phyloP scores from a whole-genome alignment of 352 stramenopile species.

The Chloridella minuta region DNA sequence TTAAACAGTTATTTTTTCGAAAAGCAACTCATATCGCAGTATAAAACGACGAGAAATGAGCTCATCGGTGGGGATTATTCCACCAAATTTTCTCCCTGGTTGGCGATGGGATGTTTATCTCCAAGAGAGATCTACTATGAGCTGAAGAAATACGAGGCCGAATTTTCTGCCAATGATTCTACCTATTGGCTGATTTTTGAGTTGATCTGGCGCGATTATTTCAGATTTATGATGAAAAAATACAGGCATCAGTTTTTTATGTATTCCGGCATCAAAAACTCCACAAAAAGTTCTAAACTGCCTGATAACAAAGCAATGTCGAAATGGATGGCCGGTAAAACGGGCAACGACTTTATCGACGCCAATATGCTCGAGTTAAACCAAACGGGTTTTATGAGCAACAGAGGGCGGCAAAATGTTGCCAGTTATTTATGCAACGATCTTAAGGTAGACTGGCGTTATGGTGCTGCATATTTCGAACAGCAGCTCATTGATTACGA shows the following conservation, averaged over 20 bases:
- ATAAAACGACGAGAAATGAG: conserved; percentile 31
- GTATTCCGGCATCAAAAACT: too few species aligned
- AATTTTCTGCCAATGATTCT: conserved; percentile 25
- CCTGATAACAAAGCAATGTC: not conserved
- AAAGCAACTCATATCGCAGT: too few species aligned
- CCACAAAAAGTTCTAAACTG: not conserved
- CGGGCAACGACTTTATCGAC: conserved; percentile 45
- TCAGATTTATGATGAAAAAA: conserved; percentile 25
- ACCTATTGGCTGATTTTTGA: conserved; percentile 54
- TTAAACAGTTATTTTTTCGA: too few species aligned
- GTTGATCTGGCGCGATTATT: conserved; percentile 40
- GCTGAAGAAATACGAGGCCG: conserved; percentile 32
- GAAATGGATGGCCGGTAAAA: conserved; percentile 39
- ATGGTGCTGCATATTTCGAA: conserved; percentile 44
- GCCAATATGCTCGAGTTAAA: conserved; percentile 51
- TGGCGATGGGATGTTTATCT: conserved; percentile 38
- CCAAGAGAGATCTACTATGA: conserved; percentile 32
- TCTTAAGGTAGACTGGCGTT: conserved; percentile 44
- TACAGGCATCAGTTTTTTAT: not conserved
- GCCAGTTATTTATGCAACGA: conserved; percentile 36
- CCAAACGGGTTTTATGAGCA: conserved; percentile 48
- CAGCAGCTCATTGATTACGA: conserved; percentile 42
- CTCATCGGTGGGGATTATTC: conserved; percentile 39
- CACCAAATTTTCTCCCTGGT: conserved; percentile 45
- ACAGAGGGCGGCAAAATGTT: conserved; percentile 42